phyloP scores from a whole-genome alignment of 2,329 filamentous ascomycete species.

The Fusarium paranaense region DNA sequence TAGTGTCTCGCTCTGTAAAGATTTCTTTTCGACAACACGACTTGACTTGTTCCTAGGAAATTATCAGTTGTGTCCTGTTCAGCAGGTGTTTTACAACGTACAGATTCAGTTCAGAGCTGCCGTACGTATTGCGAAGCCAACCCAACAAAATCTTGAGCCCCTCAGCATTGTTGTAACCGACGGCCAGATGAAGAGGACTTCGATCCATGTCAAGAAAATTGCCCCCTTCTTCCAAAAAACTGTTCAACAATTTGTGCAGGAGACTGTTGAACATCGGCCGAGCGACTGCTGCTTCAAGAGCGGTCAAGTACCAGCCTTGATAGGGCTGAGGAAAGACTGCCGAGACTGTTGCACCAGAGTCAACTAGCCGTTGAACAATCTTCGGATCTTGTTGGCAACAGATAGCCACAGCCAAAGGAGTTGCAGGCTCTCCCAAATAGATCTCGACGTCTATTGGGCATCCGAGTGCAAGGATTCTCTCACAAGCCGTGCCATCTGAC shows the following conservation, averaged over 20 bases:
- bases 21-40: accelerated
- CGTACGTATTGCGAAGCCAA: not conserved
- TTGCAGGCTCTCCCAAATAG: not conserved
- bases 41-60: not conserved
- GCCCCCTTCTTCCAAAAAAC: not conserved
- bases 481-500: not conserved
- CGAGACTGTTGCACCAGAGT: not conserved
- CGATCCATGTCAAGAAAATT: not conserved
- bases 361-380: not conserved
- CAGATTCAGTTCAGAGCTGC: not conserved
- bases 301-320: not conserved
- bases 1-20: not conserved
- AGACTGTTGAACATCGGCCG: not conserved
- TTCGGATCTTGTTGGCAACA: not conserved
- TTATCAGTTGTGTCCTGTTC: not conserved
- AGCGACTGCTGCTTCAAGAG: not conserved
- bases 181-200: not conserved
- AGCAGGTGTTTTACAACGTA: not conserved
- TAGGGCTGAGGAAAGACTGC: not conserved
- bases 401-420: not conserved
- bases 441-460: conserved; percentile 1
- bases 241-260: not conserved
- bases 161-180: not conserved
- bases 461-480: not conserved
- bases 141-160: not conserved